Percentiles rank a stretch among this genome's conserved stretches.
These are phyloP conservation scores for Dioszegia crocea DNA, from an alignment of 768 basidiomycete species.

Conservation along the genomic window DNA sequence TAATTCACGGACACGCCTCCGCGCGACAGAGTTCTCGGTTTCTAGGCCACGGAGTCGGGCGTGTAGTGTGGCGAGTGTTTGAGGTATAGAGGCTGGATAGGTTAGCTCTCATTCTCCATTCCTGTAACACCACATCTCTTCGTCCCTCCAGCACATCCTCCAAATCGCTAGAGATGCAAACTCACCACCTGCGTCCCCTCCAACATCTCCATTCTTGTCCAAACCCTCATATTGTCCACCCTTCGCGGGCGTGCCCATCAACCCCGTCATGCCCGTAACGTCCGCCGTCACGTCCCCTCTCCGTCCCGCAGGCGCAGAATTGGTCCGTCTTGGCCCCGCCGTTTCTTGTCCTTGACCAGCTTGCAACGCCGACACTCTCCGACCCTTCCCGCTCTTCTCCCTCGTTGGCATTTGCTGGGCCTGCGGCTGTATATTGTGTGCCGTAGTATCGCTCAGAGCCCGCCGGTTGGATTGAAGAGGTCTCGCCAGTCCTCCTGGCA, in stretches of 20 bases:
- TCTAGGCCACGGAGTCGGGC: slow-evolving; percentile 67
- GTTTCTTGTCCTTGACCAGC: neutral
- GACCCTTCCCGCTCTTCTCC: slow-evolving; percentile 1
- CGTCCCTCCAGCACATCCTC: too few relatives aligned
- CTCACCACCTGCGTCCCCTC: slow-evolving; percentile 36
- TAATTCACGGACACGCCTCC: slow-evolving; percentile 76
- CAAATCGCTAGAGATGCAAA: neutral
- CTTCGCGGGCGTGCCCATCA: slow-evolving; percentile 48
- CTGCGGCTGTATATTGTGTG: slow-evolving; percentile 19
- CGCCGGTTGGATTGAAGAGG: slow-evolving; percentile 7
- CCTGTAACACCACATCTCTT: too few relatives aligned
- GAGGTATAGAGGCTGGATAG: slow-evolving; percentile 25
- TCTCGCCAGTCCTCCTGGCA: neutral
- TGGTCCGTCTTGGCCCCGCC: neutral
- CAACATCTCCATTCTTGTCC: slow-evolving; percentile 38
- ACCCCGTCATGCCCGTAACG: slow-evolving; percentile 43
- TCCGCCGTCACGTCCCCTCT: slow-evolving; percentile 23
- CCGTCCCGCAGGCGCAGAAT: slow-evolving; percentile 21
- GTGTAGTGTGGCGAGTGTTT: slow-evolving; percentile 44
- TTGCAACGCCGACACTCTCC: slow-evolving; percentile 10
- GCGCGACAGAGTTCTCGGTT: slow-evolving; percentile 73
- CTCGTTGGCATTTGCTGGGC: neutral
- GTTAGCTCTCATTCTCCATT: too few relatives aligned
- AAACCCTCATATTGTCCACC: slow-evolving; percentile 29
- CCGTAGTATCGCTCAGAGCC: slow-evolving; percentile 27